Evolutionary conservation across 345 rosid species (phyloP), one percentile per base, ranked within the genome.

Genomic region (Melaleuca alternifolia): DNA sequence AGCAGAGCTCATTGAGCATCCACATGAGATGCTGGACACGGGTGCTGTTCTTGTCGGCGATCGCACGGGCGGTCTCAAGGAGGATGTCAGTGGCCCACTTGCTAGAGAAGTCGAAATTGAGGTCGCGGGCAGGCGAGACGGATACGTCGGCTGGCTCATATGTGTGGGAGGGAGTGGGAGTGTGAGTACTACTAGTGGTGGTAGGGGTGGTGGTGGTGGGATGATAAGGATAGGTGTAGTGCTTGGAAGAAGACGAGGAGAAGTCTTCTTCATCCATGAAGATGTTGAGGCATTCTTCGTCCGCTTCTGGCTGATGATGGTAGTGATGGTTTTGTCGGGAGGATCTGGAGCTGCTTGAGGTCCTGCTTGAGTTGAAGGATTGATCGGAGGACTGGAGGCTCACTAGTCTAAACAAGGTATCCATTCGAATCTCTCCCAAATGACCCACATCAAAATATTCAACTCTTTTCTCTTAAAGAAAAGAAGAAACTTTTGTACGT

Each of bases 261-360:
- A 95, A 97, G 97, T 96, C 99, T 90, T 97, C 99, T 89, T 97
- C 99, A 94, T 97, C 99, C 99, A 96, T 97, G 97, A 94, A 96
- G 93, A 93, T 91, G 92, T 94, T 97, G 94, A 96, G 95, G 99
- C 99, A 97, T 95, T 94, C 99, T 93, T 95, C 94, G 91, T 94
- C 92, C 84, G 91, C 92, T 85, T 90, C 85, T 87, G 93, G 92
- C 18, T 92, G 91, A 88, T 89, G 87, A 88, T 88, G 89, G 85
- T 85, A 84, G 84, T 79, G 30, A 83, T 85, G 85, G 91, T 93
- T 93, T 88, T 94, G 96, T 89, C 88, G 92, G 61, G 98, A 94
- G 85, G 96, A 92, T 87, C 93, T 93, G 56, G 98, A 94, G 93
- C 96, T 95, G 88, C 96, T 94, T 30, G 97, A 92, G 88, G 95